These are phyloP conservation scores for Flaveria trinervia DNA, from an alignment of 129 eudicot genomes.

Conservation along the genomic window DNA sequence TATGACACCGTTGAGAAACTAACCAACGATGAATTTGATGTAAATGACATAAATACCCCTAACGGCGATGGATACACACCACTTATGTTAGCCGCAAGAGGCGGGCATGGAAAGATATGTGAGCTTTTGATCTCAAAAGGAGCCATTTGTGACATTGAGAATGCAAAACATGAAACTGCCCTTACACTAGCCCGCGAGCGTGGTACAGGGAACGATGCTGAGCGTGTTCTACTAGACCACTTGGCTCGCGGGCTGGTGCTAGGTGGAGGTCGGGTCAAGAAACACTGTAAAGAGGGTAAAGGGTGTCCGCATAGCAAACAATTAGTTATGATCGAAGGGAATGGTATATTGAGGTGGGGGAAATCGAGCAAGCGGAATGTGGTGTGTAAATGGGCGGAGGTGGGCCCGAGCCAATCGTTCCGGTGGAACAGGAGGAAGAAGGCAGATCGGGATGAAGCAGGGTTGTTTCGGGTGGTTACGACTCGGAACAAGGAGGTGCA, in stretches of 20 bases:
- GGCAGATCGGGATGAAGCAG: constrained; percentile 57
- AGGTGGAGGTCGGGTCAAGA: constrained; percentile 57
- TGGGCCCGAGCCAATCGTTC: constrained; percentile 58
- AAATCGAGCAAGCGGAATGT: constrained; percentile 72
- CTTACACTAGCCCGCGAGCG: constrained; percentile 53
- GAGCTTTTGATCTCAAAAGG: constrained; percentile 60
- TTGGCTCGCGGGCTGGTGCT: constrained; percentile 65
- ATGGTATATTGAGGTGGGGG: constrained; percentile 74
- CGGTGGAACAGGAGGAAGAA: constrained; percentile 57
- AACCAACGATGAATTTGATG: constrained; percentile 22
- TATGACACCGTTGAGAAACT: constrained; percentile 33
- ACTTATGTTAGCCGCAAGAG: constrained; percentile 80
- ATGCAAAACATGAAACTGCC: constrained; percentile 62
- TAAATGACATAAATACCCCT: constrained; percentile 23
- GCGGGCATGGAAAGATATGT: constrained; percentile 57
- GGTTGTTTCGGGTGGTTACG: constrained; percentile 73
- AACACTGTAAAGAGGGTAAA: constrained; percentile 71
- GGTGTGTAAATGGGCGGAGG: constrained; percentile 66
- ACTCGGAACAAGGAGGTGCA: constrained; percentile 75
- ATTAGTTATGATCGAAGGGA: constrained; percentile 56
- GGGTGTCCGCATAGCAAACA: constrained; percentile 67
- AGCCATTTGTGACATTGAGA: constrained; percentile 55
- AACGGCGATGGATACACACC: constrained; percentile 80
- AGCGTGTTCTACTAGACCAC: constrained; percentile 54
- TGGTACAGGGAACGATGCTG: constrained; percentile 48